phyloP scores from a whole-genome alignment of 176 grass and related monocot genomes.

The Paspalum notatum region DNA sequence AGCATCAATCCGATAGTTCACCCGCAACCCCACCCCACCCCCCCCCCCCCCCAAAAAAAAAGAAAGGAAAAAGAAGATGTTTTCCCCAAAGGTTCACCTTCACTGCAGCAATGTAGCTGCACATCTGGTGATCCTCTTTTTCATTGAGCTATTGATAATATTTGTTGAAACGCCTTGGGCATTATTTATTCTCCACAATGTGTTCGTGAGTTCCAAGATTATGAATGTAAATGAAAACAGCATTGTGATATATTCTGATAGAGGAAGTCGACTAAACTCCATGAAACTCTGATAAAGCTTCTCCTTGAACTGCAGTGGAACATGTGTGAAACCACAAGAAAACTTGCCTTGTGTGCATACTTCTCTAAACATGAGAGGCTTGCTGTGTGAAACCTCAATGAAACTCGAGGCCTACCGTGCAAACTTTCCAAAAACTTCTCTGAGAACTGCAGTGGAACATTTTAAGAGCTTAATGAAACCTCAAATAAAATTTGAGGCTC shows the following conservation, averaged over 20 bases:
- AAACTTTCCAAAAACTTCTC: no score
- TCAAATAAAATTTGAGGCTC: neutral
- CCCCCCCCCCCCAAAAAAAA: no score
- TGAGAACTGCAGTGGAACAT: no score
- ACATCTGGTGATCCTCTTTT: conserved; percentile 28
- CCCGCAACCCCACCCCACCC: no score
- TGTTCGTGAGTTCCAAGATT: conserved; percentile 24
- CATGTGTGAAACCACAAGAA: neutral
- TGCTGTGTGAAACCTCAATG: neutral
- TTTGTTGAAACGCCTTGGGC: conserved; percentile 35
- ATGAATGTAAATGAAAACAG: conserved; percentile 43
- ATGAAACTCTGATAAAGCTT: neutral
- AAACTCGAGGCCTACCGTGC: neutral
- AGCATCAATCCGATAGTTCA: neutral
- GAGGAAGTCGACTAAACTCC: neutral
- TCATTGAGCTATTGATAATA: conserved; percentile 6
- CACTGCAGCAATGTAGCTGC: neutral
- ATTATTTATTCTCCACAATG: conserved; percentile 22
- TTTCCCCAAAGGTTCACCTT: conserved; percentile 29
- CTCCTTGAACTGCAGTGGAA: neutral
- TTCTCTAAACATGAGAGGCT: neutral
- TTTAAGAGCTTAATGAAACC: neutral
- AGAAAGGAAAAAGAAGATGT: neutral
- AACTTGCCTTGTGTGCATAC: neutral
- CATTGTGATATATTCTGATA: conserved; percentile 29